These are phyloP conservation scores for Fusarium poae DNA, from an alignment of 2,329 filamentous ascomycete species.

Conservation along the genomic window DNA sequence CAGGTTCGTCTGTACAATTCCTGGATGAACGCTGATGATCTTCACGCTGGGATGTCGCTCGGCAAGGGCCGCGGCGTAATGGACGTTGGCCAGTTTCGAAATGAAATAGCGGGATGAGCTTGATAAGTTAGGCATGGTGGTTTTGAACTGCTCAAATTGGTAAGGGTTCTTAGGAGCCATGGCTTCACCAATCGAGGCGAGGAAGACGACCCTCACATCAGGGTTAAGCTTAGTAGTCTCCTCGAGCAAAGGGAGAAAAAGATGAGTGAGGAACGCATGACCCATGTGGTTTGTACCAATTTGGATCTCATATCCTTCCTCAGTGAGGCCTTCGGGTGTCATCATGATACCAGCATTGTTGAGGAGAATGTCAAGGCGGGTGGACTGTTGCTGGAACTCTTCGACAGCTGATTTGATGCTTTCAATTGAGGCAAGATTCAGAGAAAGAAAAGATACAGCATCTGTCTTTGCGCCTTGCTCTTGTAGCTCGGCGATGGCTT, in stretches of 20 bases:
- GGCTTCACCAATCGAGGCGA: background rate
- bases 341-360: conserved; percentile 26
- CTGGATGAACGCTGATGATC: conserved; percentile 5
- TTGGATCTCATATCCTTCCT: conserved; percentile 18
- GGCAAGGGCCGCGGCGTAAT: conserved; percentile 13
- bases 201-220: conserved; percentile 4
- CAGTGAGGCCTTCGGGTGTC: conserved; percentile 4
- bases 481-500: background rate
- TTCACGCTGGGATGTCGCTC: conserved; percentile 6
- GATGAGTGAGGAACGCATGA: background rate
- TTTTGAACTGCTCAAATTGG: conserved; percentile 18
- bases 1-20: background rate
- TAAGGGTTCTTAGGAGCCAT: conserved; percentile 4
- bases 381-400: background rate
- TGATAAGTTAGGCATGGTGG: background rate
- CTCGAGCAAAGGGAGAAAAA: background rate
- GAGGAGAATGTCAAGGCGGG: background rate
- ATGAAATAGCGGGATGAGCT: background rate
- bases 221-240: conserved; percentile 6
- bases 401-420: conserved; percentile 6
- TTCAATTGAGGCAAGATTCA: background rate
- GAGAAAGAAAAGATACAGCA: fast-evolving
- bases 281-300: conserved; percentile 17
- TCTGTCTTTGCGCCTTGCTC: background rate
- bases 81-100: conserved; percentile 16